phyloP scores from a whole-genome alignment of 306 rosid genomes.

The Malus orientalis region DNA sequence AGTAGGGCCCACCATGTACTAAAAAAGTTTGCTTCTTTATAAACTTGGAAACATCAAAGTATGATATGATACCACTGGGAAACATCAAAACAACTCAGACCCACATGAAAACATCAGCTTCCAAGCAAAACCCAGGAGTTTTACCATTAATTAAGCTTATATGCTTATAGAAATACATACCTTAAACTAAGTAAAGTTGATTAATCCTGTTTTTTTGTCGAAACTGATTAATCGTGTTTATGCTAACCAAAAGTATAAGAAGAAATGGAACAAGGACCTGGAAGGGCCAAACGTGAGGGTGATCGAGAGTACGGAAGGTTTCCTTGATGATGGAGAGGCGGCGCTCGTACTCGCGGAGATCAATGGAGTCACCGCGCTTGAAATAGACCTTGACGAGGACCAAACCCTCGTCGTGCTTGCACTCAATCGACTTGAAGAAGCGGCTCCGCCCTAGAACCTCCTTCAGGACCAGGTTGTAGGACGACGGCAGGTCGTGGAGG shows the following conservation, averaged over 20 bases:
- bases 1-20: slow-evolving; percentile 3
- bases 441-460: slow-evolving; percentile 91
- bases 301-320: slow-evolving; percentile 48
- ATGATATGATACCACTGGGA: background rate
- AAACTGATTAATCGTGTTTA: background rate
- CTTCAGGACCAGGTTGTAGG: slow-evolving; percentile 85
- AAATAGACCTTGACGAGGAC: slow-evolving; percentile 95
- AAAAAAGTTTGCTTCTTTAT: background rate
- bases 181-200: background rate
- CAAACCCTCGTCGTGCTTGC: slow-evolving; percentile 98
- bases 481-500: slow-evolving; percentile 88
- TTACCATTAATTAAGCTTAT: background rate
- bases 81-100: background rate
- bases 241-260: background rate
- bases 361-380: slow-evolving; percentile 88
- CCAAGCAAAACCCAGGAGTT: background rate
- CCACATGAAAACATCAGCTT: background rate
- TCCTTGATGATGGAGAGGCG: slow-evolving; percentile 63
- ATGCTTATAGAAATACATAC: background rate
- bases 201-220: background rate
- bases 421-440: slow-evolving; percentile 86
- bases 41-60: background rate
- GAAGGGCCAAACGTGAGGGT: slow-evolving; percentile 97
- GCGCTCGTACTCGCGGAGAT: slow-evolving; percentile 67
- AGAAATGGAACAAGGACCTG: slow-evolving; percentile 42